Percentiles rank a stretch among this genome's conserved stretches.
Evolutionary conservation across 192 early-diverging fungal species (phyloP).

Genomic region (Dispira simplex): DNA sequence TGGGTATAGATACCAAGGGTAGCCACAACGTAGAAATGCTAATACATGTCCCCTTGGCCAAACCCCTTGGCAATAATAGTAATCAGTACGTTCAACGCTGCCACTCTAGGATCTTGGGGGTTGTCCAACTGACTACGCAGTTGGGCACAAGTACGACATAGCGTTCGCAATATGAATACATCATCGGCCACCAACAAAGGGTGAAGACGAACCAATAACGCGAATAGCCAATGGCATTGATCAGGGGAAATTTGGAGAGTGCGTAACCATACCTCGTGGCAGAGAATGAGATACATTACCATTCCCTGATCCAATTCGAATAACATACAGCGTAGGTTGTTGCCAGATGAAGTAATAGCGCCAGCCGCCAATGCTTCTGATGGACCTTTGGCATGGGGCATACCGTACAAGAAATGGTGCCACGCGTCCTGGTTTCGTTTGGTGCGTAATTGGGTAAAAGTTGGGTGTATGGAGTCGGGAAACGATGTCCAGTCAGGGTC

Average conservation of each 20-base stretch:
- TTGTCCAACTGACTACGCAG: background rate
- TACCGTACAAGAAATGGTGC: background rate
- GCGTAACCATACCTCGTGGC: background rate
- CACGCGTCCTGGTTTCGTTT: too few relatives aligned
- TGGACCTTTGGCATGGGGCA: background rate
- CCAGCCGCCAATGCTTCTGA: background rate
- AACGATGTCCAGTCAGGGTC: too few relatives aligned
- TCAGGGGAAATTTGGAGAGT: background rate
- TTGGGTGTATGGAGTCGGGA: too few relatives aligned
- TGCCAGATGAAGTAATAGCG: background rate
- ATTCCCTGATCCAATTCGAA: background rate
- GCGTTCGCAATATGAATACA: background rate
- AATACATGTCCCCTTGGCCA: background rate
- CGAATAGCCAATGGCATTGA: constrained; percentile 1
- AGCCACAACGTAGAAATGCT: background rate
- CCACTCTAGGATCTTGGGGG: background rate
- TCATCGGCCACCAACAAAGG: constrained; percentile 2
- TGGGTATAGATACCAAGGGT: too few relatives aligned
- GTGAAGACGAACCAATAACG: background rate
- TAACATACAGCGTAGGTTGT: background rate
- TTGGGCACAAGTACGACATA: background rate
- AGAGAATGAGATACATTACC: background rate
- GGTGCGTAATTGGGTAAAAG: too few relatives aligned
- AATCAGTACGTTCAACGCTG: background rate
- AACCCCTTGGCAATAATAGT: background rate